phyloP scores from a whole-genome alignment of 495 filamentous ascomycete species.

The Massariosphaeria phaeospora region DNA sequence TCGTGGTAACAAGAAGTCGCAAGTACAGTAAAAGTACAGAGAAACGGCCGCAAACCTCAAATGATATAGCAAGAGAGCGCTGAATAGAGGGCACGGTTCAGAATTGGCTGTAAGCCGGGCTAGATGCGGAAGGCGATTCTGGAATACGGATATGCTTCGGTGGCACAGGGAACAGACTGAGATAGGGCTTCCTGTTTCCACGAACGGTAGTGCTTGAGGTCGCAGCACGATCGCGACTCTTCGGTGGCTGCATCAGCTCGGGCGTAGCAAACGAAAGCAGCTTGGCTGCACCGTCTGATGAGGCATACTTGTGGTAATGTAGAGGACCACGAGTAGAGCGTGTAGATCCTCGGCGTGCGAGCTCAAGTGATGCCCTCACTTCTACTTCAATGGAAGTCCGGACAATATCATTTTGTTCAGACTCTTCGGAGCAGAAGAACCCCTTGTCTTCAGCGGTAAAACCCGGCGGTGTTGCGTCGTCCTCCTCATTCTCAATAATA shows the following conservation, averaged over 20 bases:
- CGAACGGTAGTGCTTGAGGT: slow-evolving; percentile 21
- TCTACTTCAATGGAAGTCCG: slow-evolving; percentile 14
- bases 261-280: slow-evolving; percentile 2
- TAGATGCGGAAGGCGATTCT: background rate
- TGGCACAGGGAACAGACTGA: slow-evolving; percentile 27
- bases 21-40: slow-evolving; percentile 7
- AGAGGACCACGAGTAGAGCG: slow-evolving; percentile 11
- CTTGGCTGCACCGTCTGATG: slow-evolving; percentile 25
- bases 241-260: slow-evolving; percentile 1
- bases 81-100: background rate
- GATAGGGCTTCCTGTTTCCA: slow-evolving; percentile 8
- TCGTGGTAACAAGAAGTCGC: background rate
- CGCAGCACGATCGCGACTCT: slow-evolving; percentile 11
- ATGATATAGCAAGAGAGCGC: background rate
- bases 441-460: slow-evolving; percentile 2
- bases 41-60: background rate
- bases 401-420: background rate
- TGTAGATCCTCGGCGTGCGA: slow-evolving; percentile 15
- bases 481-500: slow-evolving; percentile 7
- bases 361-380: slow-evolving; percentile 21
- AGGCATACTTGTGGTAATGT: slow-evolving; percentile 18
- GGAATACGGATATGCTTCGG: slow-evolving; percentile 12
- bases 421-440: slow-evolving; percentile 24
- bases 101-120: background rate
- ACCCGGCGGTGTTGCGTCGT: slow-evolving; percentile 21